Evolutionary conservation across 2,329 filamentous ascomycete genomes (phyloP).

Genomic region (Pleoardoris graminearum): DNA sequence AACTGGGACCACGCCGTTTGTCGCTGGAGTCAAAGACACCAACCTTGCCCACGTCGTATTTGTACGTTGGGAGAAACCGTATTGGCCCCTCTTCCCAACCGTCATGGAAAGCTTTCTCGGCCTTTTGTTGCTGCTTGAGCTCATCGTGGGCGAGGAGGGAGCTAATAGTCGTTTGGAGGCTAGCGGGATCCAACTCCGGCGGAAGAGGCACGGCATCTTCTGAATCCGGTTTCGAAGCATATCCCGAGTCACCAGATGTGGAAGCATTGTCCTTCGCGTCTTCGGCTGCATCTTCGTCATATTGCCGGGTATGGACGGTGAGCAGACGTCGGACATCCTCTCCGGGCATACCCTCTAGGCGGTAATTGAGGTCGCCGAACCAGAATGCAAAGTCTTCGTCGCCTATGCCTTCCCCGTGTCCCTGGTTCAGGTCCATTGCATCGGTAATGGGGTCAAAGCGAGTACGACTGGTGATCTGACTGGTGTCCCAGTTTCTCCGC

Average conservation of each 20-base stretch:
- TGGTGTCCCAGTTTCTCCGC: conserved; percentile 85
- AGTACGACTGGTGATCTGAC: conserved; percentile 74
- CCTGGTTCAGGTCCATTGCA: conserved; percentile 63
- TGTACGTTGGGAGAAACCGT: conserved; percentile 90
- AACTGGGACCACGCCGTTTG: conserved; percentile 88
- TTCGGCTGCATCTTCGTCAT: conserved; percentile 8
- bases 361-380: conserved; percentile 95
- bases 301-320: conserved; percentile 66
- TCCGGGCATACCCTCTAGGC: conserved; percentile 83
- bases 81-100: conserved; percentile 91
- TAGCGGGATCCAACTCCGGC: conserved; percentile 72
- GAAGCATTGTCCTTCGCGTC: conserved; percentile 14
- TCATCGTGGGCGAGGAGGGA: conserved; percentile 91
- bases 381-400: conserved; percentile 95
- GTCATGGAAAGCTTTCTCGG: conserved; percentile 81
- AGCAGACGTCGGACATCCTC: conserved; percentile 86
- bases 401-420: conserved; percentile 69
- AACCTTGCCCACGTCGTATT: conserved; percentile 94
- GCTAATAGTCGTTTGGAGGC: conserved; percentile 83
- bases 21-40: conserved; percentile 94
- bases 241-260: conserved; percentile 25
- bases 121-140: conserved; percentile 71
- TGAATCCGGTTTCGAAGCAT: conserved; percentile 18
- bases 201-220: conserved; percentile 42
- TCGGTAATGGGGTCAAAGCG: conserved; percentile 75